Conservation (phyloP, 2,329 filamentous ascomycete species). For the Fusarium mundagurra region DNA sequence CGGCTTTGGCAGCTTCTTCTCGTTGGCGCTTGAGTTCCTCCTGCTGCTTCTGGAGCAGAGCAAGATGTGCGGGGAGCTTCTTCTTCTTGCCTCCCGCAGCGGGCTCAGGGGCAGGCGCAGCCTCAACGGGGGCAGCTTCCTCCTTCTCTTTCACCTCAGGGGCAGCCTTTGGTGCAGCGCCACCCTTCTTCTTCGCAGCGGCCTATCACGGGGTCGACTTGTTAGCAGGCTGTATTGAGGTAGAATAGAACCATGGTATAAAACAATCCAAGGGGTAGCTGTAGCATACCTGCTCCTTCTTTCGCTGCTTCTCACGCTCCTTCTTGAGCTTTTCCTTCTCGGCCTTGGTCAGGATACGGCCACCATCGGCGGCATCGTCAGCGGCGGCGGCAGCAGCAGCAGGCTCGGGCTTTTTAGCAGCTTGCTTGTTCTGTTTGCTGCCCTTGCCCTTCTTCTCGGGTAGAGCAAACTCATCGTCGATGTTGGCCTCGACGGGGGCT, state of each 20-base stretch:
- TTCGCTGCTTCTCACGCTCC: slow-evolving; percentile 96
- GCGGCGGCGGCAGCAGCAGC: slow-evolving; percentile 64
- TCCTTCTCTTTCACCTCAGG: slow-evolving; percentile 72
- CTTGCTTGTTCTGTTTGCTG: slow-evolving; percentile 54
- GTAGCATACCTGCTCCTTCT: slow-evolving; percentile 86
- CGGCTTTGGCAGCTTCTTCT: slow-evolving; percentile 71
- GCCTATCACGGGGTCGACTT: slow-evolving; percentile 52
- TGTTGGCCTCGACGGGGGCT: slow-evolving; percentile 80
- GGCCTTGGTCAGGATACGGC: slow-evolving; percentile 90
- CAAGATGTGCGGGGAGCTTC: slow-evolving; percentile 82
- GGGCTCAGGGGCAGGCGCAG: slow-evolving; percentile 43
- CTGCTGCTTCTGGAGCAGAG: slow-evolving; percentile 82
- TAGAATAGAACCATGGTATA: background rate
- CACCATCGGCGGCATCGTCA: slow-evolving; percentile 64
- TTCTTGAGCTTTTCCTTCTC: slow-evolving; percentile 99
- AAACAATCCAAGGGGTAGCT: background rate
- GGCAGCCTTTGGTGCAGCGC: slow-evolving; percentile 48
- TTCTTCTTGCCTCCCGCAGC: slow-evolving; percentile 76
- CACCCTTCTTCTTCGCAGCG: slow-evolving; percentile 81
- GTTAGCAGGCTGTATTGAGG: slow-evolving; percentile 19
- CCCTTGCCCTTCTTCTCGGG: slow-evolving; percentile 81
- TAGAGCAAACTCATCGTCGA: slow-evolving; percentile 86
- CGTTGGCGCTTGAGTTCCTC: slow-evolving; percentile 75
- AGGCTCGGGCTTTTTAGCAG: slow-evolving; percentile 56
- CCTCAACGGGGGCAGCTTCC: slow-evolving; percentile 58